Evolutionary conservation across 352 stramenopile genomes (phyloP).

Genomic region (Phytophthora sp.): DNA sequence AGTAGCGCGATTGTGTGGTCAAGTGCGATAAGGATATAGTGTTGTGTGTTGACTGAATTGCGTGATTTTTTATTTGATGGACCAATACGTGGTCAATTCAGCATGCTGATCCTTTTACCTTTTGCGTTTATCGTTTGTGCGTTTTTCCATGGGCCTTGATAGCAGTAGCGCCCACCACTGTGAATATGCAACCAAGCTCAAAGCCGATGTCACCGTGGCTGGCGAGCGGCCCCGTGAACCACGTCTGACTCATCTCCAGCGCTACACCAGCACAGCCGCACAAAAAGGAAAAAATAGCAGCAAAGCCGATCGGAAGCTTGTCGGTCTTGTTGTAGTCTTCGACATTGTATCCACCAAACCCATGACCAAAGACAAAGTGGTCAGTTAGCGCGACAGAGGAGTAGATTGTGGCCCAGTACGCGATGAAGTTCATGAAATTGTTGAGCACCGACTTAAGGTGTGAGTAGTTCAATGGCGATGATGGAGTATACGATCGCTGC

Average conservation of each 20-base stretch:
- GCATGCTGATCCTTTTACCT: neutral
- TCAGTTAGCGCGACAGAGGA: constrained; percentile 34
- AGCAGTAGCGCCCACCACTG: constrained; percentile 33
- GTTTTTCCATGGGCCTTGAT: constrained; percentile 36
- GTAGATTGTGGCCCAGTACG: constrained; percentile 48
- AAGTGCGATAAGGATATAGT: constrained; percentile 1
- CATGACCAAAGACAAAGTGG: constrained; percentile 43
- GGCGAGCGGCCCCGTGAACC: constrained; percentile 38
- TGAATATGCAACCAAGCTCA: constrained; percentile 40
- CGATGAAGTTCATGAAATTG: constrained; percentile 63
- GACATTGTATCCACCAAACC: constrained; percentile 41
- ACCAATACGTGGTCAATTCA: constrained; percentile 16
- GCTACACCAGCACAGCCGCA: constrained; percentile 30
- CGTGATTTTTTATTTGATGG: constrained; percentile 15
- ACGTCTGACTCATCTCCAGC: constrained; percentile 52
- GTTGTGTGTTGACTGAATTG: constrained; percentile 6
- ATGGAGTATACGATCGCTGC: constrained; percentile 31
- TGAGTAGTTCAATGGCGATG: constrained; percentile 40
- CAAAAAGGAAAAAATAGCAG: constrained; percentile 43
- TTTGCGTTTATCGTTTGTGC: constrained; percentile 24
- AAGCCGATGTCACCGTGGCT: constrained; percentile 41
- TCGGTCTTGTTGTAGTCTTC: constrained; percentile 42
- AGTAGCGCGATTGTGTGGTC: constrained; percentile 29
- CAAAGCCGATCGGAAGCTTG: constrained; percentile 42
- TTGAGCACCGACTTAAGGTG: constrained; percentile 50